Conservation (phyloP, 768 basidiomycete genomes). For the Lactarius evosmus region DNA sequence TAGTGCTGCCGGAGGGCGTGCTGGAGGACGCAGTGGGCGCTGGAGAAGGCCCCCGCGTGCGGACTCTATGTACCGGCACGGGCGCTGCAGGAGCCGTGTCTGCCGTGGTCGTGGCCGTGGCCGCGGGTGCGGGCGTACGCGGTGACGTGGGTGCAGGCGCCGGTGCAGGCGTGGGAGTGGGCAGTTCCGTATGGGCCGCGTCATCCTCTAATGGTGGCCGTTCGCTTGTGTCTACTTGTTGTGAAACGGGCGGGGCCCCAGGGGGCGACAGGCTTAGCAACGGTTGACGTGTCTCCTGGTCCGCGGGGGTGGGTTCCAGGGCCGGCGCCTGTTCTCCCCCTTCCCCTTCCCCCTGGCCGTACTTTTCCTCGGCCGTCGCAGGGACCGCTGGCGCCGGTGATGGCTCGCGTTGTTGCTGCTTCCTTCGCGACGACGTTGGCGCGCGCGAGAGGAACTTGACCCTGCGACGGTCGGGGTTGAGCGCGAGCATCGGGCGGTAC, state of each 20-base stretch:
- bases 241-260: not conserved
- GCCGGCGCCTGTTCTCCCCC: not conserved
- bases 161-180: not conserved
- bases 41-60: not conserved
- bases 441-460: slow-evolving; percentile 40
- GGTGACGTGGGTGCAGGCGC: not conserved
- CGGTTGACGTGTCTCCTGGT: not conserved
- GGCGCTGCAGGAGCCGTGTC: not conserved
- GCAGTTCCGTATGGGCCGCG: not conserved
- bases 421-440: not conserved
- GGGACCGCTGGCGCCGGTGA: not conserved
- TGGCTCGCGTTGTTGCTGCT: not conserved
- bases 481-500: slow-evolving; percentile 14
- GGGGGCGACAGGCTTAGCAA: not conserved
- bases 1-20: not conserved
- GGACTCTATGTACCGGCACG: not conserved
- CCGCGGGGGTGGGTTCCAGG: not conserved
- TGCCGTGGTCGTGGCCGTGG: not conserved
- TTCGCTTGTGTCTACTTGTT: not conserved
- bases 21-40: not conserved
- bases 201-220: not conserved
- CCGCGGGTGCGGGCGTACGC: not conserved
- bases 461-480: slow-evolving; percentile 33
- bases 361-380: not conserved
- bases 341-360: not conserved